A percentile compares a stretch with the other conserved stretches of the same genome.
Conservation (phyloP, 306 rosid genomes). For the Corylus avellana region DNA sequence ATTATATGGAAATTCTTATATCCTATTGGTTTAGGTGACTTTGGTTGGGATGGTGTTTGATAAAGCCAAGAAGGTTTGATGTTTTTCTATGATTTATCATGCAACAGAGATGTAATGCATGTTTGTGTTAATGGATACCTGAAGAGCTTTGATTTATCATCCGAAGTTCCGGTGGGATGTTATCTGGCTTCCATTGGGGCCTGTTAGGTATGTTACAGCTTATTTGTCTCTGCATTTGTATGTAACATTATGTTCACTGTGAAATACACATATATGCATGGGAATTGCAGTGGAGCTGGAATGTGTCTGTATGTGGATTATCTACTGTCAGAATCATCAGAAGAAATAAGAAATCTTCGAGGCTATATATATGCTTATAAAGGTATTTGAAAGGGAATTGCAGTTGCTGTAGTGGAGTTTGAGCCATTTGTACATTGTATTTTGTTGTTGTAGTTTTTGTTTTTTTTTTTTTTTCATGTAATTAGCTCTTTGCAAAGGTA, state of each 20-base stretch:
- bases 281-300: constrained; percentile 69
- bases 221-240: constrained; percentile 18
- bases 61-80: no score
- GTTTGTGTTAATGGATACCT: no score
- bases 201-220: constrained; percentile 53
- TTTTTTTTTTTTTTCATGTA: no score
- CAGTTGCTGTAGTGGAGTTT: background rate
- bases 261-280: constrained; percentile 8
- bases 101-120: no score
- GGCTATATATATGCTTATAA: constrained; percentile 79
- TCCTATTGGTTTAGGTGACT: no score
- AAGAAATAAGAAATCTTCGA: constrained; percentile 79
- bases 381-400: constrained; percentile 48
- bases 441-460: no score
- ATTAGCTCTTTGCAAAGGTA: no score
- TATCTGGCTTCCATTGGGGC: constrained; percentile 88
- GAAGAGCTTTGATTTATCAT: no score
- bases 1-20: no score
- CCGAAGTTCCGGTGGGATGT: constrained; percentile 86
- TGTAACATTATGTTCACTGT: constrained; percentile 15
- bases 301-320: constrained; percentile 80
- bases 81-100: no score
- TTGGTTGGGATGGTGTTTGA: no score
- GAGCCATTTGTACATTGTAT: background rate
- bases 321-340: constrained; percentile 66